Evolutionary conservation across 106 monocot genomes (phyloP).

Genomic region (Dendrobium huoshanense): DNA sequence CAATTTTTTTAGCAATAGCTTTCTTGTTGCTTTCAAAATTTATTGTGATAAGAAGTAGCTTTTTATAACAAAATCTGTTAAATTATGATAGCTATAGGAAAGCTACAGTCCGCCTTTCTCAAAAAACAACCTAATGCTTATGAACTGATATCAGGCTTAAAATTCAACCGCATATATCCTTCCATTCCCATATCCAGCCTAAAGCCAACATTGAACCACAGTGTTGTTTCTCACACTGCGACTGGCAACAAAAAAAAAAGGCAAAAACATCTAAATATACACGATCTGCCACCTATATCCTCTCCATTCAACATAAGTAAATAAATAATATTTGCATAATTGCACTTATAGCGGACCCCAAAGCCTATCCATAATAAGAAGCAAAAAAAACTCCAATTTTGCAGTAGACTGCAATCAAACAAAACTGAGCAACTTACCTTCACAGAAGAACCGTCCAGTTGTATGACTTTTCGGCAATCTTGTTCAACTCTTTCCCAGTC

Average conservation of each 20-base stretch:
- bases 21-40: too few species aligned
- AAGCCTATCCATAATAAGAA: too few species aligned
- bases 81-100: too few species aligned
- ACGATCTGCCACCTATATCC: too few species aligned
- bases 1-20: too few species aligned
- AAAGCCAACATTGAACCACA: not conserved
- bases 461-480: not conserved
- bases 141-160: not conserved
- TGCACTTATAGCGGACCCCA: too few species aligned
- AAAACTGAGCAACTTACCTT: not conserved
- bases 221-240: not conserved
- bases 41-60: too few species aligned
- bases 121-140: not conserved
- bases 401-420: not conserved
- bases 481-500: not conserved
- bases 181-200: not conserved
- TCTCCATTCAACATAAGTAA: too few species aligned
- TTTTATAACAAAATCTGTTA: too few species aligned
- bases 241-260: not conserved
- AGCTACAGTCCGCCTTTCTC: too few species aligned
- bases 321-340: too few species aligned
- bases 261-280: not conserved
- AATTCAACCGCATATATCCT: not conserved
- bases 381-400: not conserved
- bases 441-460: not conserved